phyloP scores from a whole-genome alignment of 805 yeast genomes.

The Cephaloascus fragrans region DNA sequence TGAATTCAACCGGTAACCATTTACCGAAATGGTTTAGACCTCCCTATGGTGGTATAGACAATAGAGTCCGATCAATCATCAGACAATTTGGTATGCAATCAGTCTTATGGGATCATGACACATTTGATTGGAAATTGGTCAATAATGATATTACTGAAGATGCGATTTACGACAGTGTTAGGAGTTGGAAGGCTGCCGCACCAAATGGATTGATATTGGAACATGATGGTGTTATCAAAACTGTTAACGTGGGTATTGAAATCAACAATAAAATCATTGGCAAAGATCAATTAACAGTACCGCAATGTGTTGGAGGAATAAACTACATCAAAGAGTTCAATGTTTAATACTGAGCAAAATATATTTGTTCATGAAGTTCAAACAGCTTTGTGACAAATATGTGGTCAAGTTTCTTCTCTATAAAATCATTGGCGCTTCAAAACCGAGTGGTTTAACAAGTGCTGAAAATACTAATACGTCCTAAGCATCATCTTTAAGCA shows the following conservation, averaged over 20 bases:
- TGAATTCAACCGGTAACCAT: constrained; percentile 87
- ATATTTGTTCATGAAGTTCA: no score
- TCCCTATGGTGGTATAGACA: constrained; percentile 92
- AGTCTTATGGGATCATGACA: constrained; percentile 86
- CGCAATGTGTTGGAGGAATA: constrained; percentile 63
- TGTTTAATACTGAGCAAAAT: no score
- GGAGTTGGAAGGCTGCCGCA: constrained; percentile 31
- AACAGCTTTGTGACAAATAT: no score
- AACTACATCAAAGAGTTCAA: constrained; percentile 42
- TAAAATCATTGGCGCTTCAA: no score
- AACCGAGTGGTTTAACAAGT: no score
- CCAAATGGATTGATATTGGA: constrained; percentile 68
- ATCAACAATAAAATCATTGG: constrained; percentile 44
- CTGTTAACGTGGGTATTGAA: constrained; percentile 62
- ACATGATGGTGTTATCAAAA: constrained; percentile 64
- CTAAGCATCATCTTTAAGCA: no score
- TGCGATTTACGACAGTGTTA: constrained; percentile 47
- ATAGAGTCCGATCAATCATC: constrained; percentile 70
- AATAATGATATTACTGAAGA: constrained; percentile 35
- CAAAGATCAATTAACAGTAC: constrained; percentile 60
- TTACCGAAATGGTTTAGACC: constrained; percentile 93
- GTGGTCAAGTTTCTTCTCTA: no score
- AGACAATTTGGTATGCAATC: constrained; percentile 81
- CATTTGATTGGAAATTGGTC: constrained; percentile 81
- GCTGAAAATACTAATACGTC: no score